Base-by-base conservation (phyloP, 1,139 yeast species). In the Candida dubliniensis region DNA sequence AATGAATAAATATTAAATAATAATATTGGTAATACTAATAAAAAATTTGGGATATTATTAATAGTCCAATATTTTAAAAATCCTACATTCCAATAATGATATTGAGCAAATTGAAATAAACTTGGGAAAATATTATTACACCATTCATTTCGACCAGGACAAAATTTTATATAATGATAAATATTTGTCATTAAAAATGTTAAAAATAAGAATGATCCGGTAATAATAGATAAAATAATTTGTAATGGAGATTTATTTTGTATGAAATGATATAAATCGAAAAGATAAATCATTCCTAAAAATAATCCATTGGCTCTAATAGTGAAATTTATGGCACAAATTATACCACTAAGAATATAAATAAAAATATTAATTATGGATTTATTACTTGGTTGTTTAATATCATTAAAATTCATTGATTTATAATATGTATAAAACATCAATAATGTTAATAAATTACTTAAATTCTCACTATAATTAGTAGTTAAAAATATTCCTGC, bases 91-190 rank as follows among this genome's bases (percentile, higher is more conserved):
- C 99, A 93, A 62, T 93, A 91, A 51, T 82, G 74, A 2, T 66
- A 49, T 63, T 93, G 99, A 7, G 95, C 87, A 60, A 74, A 88
- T n/a, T 78, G 64, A 56, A 84, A 84, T 32, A 93, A 70, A 30
- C 87, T 76, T 3, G 90, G 89, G 0, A 84, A 38, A 10, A 50
- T 58, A 18, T 61, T 51, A 12, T 60, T 52, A 60, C 99, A 93
- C 98, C 98, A 93, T 49, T 75, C 85, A 51, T 87, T 65, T n/a
- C n/a, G n/a, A n/a, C 68, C 74, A 0, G 87, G 84, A 59, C 99
- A 93, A 55, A 80, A 86, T 23, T 58, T 55, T 3, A 41, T 31
- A 58, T 81, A 88, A 1, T 90, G 87, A 6, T 68, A 46, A 44
- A 71, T 71, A 48, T 82, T 84, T 4, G 77, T 66, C 7, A 58